A percentile compares a stretch with the other conserved stretches of the same genome.
Evolutionary conservation across 306 rosid genomes (phyloP).

Genomic region (Gleditsia sinensis): DNA sequence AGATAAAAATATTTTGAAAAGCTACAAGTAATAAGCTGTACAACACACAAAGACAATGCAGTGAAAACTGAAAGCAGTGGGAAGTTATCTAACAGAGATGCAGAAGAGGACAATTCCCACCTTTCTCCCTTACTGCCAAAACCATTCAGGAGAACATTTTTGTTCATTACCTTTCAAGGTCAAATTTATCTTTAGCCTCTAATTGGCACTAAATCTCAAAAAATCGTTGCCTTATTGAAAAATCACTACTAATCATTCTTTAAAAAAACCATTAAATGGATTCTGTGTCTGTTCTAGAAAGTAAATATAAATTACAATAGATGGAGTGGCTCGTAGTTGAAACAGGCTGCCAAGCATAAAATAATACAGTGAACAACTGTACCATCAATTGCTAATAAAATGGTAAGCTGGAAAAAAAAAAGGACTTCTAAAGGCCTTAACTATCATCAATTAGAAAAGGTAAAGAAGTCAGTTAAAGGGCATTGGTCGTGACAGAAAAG

Average conservation of each 20-base stretch:
- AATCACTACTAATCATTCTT: not conserved
- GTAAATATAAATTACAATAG: not conserved
- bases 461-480: too few relatives aligned
- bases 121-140: not conserved
- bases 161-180: not conserved
- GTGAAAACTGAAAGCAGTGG: not conserved
- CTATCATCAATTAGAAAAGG: too few relatives aligned
- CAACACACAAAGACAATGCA: constrained; percentile 7
- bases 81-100: constrained; percentile 8
- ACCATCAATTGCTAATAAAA: too few relatives aligned
- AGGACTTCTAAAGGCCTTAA: too few relatives aligned
- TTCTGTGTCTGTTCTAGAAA: not conserved
- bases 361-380: not conserved
- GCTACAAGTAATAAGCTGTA: not conserved
- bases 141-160: not conserved
- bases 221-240: not conserved
- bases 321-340: not conserved
- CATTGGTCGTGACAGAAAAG: too few relatives aligned
- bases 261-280: not conserved
- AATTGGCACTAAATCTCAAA: not conserved
- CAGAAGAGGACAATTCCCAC: not conserved
- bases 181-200: constrained; percentile 1
- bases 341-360: not conserved
- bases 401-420: too few relatives aligned
- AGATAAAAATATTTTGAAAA: constrained; percentile 15